Evolutionary conservation across 352 stramenopile genomes (phyloP).

Genomic region (Pythium sp.): DNA sequence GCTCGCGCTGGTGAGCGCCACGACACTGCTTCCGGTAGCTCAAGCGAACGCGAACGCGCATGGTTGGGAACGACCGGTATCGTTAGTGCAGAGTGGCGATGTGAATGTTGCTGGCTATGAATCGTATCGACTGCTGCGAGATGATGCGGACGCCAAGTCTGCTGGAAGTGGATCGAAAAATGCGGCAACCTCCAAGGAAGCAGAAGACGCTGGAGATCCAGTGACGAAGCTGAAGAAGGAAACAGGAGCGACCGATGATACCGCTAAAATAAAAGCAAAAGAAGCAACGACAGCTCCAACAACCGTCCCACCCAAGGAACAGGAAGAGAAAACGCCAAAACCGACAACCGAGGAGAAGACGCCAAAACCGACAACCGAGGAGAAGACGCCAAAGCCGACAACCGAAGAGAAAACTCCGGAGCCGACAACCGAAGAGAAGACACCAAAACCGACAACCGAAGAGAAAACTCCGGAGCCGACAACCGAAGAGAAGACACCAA

Average conservation of each 20-base stretch:
- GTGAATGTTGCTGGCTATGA: neutral
- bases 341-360: neutral
- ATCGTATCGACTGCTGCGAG: neutral
- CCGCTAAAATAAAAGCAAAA: neutral
- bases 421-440: neutral
- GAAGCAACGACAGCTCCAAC: neutral
- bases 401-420: neutral
- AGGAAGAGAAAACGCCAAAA: neutral
- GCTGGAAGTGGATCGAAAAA: neutral
- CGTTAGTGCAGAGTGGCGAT: neutral
- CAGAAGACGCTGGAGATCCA: conserved; percentile 22
- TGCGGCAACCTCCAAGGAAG: neutral
- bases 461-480: neutral
- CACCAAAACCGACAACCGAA: neutral
- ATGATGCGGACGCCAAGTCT: neutral
- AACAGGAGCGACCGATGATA: neutral
- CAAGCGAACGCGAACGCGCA: neutral
- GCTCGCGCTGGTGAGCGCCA: neutral
- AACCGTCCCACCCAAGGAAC: neutral
- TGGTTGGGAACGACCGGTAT: neutral
- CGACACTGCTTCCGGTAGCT: neutral
- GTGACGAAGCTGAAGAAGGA: conserved; percentile 20
- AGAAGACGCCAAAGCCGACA: neutral
- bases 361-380: neutral
- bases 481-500: neutral